Percentiles rank a stretch among this genome's conserved stretches.
Conservation (phyloP, 2,329 filamentous ascomycete genomes). For the Coniochaeta prunicola region DNA sequence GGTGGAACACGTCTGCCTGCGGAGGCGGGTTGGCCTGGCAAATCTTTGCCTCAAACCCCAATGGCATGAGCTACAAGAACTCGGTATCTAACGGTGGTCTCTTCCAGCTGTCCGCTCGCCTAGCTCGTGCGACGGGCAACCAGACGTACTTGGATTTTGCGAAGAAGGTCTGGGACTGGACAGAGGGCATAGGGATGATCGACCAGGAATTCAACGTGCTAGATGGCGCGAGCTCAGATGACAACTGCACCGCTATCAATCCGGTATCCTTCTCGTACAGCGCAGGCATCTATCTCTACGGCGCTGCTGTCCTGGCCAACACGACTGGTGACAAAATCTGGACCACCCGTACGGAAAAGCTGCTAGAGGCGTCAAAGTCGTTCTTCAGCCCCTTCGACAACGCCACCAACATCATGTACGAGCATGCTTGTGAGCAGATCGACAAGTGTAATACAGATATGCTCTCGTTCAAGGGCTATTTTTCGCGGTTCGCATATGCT, state of each 20-base stretch:
- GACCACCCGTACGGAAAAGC: conserved; percentile 41
- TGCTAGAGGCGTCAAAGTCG: conserved; percentile 41
- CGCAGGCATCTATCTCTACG: conserved; percentile 58
- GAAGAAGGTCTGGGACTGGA: conserved; percentile 60
- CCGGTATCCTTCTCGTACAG: conserved; percentile 58
- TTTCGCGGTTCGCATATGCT: conserved; percentile 57
- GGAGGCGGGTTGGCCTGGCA: conserved; percentile 74
- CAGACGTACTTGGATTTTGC: conserved; percentile 62
- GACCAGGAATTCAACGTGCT: conserved; percentile 46
- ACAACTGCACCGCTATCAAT: conserved; percentile 47
- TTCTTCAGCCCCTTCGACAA: conserved; percentile 49
- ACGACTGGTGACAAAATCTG: conserved; percentile 45
- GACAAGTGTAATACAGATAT: conserved; percentile 55
- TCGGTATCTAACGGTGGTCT: conserved; percentile 74
- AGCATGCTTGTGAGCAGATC: conserved; percentile 56
- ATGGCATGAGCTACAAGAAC: conserved; percentile 79
- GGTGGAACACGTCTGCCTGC: conserved; percentile 65
- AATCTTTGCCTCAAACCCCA: conserved; percentile 65
- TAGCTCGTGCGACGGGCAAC: conserved; percentile 64
- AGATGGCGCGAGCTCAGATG: conserved; percentile 51
- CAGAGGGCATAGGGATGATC: conserved; percentile 47
- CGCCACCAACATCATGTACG: conserved; percentile 54
- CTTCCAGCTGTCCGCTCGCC: conserved; percentile 71
- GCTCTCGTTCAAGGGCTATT: conserved; percentile 61
- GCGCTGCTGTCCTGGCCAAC: conserved; percentile 57